Percentiles rank a stretch among this genome's conserved stretches.
phyloP scores from a whole-genome alignment of 177 flowering plant genomes.

The Vitis hybrid region DNA sequence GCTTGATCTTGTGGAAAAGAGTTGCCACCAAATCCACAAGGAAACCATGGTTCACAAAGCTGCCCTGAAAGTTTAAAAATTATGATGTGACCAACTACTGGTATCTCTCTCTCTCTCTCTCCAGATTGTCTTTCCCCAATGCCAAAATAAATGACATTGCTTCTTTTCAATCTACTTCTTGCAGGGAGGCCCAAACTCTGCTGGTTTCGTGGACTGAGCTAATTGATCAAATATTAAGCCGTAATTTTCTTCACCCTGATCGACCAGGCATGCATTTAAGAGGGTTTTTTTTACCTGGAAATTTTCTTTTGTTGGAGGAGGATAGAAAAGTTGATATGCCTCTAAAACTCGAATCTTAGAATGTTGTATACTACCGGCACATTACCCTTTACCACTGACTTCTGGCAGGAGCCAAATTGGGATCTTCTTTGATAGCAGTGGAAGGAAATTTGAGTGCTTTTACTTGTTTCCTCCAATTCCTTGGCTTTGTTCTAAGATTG shows the following conservation, averaged over 20 bases:
- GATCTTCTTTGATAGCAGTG: constrained; percentile 15
- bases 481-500: background rate
- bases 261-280: constrained; percentile 9
- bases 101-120: constrained; percentile 1
- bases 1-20: constrained; percentile 96
- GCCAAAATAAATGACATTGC: background rate
- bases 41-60: constrained; percentile 98
- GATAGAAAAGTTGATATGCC: constrained; percentile 3
- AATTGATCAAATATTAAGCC: background rate
- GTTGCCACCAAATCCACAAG: constrained; percentile 99
- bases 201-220: constrained; percentile 4
- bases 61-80: constrained; percentile 52
- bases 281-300: background rate
- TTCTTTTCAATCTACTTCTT: background rate
- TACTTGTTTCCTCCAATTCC: background rate
- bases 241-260: background rate
- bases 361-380: constrained; percentile 21
- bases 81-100: constrained; percentile 1
- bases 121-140: too few species aligned
- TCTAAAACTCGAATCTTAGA: constrained; percentile 1
- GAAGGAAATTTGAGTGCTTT: constrained; percentile 11
- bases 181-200: background rate
- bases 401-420: constrained; percentile 4
- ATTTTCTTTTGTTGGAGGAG: constrained; percentile 7
- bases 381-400: constrained; percentile 9